Percentiles rank a stretch among this genome's conserved stretches.
These are phyloP conservation scores for Chiua virens DNA, from an alignment of 768 basidiomycete species.

Conservation along the genomic window DNA sequence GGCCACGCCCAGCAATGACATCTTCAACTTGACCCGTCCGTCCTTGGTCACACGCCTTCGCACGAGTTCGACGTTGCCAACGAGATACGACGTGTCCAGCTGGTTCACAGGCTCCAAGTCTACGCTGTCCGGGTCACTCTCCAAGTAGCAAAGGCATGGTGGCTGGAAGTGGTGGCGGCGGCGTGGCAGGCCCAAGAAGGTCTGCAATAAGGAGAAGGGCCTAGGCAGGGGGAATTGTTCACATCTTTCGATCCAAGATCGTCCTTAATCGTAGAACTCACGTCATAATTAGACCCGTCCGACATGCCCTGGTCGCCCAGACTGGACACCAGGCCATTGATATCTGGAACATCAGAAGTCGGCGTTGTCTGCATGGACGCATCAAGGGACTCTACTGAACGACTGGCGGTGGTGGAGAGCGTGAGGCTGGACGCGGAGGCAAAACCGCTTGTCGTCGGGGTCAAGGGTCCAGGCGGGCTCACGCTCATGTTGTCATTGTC, in stretches of 20 bases:
- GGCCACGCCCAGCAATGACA: constrained; percentile 56
- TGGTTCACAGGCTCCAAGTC: too few relatives aligned
- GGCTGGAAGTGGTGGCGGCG: constrained; percentile 10
- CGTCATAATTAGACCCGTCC: constrained; percentile 64
- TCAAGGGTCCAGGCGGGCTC: constrained; percentile 32
- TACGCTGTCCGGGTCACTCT: constrained; percentile 8
- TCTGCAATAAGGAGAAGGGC: constrained; percentile 59
- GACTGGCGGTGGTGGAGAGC: constrained; percentile 20
- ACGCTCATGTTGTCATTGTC: constrained; percentile 29
- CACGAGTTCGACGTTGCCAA: constrained; percentile 53
- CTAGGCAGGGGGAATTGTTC: constrained; percentile 36
- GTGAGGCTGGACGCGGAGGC: constrained; percentile 29
- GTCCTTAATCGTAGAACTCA: constrained; percentile 39
- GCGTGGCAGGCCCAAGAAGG: constrained; percentile 55
- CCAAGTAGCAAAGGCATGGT: constrained; percentile 2
- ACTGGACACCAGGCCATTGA: constrained; percentile 60
- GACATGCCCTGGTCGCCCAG: constrained; percentile 45
- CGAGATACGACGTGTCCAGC: constrained; percentile 22
- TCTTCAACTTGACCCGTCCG: constrained; percentile 71
- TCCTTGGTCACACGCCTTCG: constrained; percentile 55
- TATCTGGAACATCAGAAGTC: constrained; percentile 48
- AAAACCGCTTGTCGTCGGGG: constrained; percentile 27
- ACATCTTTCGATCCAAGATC: constrained; percentile 19
- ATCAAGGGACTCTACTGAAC: constrained; percentile 29
- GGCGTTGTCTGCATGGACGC: constrained; percentile 31